Base-by-base conservation (phyloP, 345 rosid genomes). In the Bruguiera parviflora region DNA sequence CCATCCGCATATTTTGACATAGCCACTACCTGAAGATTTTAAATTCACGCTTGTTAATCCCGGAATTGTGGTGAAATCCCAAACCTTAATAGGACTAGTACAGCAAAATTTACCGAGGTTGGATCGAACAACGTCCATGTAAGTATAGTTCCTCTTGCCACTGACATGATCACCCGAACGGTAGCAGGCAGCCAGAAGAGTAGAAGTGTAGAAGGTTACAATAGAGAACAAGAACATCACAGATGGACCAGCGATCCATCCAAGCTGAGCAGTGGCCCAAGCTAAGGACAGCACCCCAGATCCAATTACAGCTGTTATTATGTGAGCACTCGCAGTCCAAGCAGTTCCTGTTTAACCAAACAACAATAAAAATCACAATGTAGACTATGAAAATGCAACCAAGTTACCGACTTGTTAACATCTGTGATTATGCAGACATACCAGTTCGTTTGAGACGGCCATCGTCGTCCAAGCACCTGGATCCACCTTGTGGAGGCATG, bases 281-380 rank as follows among this genome's bases (percentile, higher is more conserved):
- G 96, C 96, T 64, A 89, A 68, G 0, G 92, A 85, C 71, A 89
- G 76, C 59, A 89, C 96, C 35, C 96, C 96, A 11, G 96, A 89
- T 10, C 96, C 96, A 8, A 89, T 89, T 53, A 89, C 92, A 1
- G 96, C 97, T 0, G 97, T 92, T 76, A 88, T 87, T 35, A 89
- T 81, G 80, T 91, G 95, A 35, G 95, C 73, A 78, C 92, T 89
- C 65, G 95, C 89, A 3, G 90, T 87, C 92, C 92, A 87, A 4
- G 80, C 71, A 61, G 87, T 89, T 24, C 90, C 92, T 89, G 79
- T 0, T 16, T 21, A 37, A 31, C 20, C 10, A 61, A 20, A 21
- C 10, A 64, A 8, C 53, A 24, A n/a, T 8, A 49, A 9, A 8
- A 8, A 63, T 27, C 27, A 4, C 22, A 53, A 24, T 27, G 18